Evolutionary conservation across 768 basidiomycete species (phyloP), one percentile per base, ranked within the genome.

Genomic region (Rickenella mellea): DNA sequence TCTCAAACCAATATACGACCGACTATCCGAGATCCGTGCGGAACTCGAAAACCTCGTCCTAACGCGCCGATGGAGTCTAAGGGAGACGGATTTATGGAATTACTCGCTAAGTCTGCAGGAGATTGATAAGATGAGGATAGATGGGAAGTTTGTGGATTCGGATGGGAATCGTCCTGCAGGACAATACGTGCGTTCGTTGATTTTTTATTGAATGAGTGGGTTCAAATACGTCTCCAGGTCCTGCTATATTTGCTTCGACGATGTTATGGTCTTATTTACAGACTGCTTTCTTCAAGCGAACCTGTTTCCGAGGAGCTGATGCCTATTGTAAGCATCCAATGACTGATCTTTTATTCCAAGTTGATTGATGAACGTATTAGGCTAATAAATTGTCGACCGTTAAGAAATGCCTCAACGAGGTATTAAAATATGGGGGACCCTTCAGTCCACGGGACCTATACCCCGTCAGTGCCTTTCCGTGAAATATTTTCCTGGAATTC

Each of bases 291-390:
- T 20, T 91, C 91, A 15, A 90, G 87, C 48, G 94, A 97, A 63
- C 96, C 96, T 0, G 92, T 99, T 2, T 94, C 91, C 0, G 96
- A 99, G 61, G 96, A 98, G 60, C 67, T 99, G 12, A 98, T 97
- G 87, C 93, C 93, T 5, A 76, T 96, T 28, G 93, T 93, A 60
- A 42, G 76, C 56, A 29, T 55, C 48, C 31, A 11, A 45, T 32
- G 33, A 27, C 40, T 12, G 20, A 27, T 36, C 2, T 9, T 15
- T 2, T 29, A 41, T 17, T 33, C 22, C 15, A 7, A 29, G 10
- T 36, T 6, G 41, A 26, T 31, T 12, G 28, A 38, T 17, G 20
- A 19, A 22, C 36, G 30, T 39, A 25, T 1, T 28, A 94, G 92
- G 91, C 93, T 5, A 97, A 97, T 66, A 97, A 97, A 55, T 65